Conservation (phyloP, 1,139 yeast species). For the Pichiaceae sp. region DNA sequence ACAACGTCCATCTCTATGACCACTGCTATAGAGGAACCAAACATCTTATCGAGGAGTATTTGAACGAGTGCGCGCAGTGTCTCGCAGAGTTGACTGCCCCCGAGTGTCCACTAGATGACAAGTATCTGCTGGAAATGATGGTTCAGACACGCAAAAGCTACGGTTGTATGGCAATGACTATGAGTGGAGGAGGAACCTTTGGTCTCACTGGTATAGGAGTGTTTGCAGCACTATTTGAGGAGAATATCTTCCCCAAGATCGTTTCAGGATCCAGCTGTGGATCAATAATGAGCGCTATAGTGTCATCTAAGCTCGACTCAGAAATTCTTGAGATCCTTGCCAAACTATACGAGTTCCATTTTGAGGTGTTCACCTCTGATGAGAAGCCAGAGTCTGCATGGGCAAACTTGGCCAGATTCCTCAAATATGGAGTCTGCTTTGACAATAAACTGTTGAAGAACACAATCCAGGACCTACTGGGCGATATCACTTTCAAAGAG, state of each 20-base stretch:
- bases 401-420: conserved; percentile 49
- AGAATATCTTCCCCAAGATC: conserved; percentile 72
- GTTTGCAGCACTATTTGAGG: conserved; percentile 65
- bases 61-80: conserved; percentile 64
- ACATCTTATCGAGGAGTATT: conserved; percentile 69
- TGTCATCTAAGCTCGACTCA: conserved; percentile 73
- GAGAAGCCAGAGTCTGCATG: conserved; percentile 38
- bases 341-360: conserved; percentile 46
- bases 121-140: conserved; percentile 65
- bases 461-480: conserved; percentile 75
- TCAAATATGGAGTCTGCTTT: conserved; percentile 82
- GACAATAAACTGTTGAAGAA: conserved; percentile 64
- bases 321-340: conserved; percentile 55
- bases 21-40: conserved; percentile 87
- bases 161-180: conserved; percentile 86
- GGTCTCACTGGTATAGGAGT: conserved; percentile 94
- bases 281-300: conserved; percentile 82
- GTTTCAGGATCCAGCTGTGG: conserved; percentile 98
- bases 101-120: conserved; percentile 51
- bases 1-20: conserved; percentile 67
- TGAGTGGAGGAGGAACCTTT: conserved; percentile 93
- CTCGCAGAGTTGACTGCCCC: conserved; percentile 40
- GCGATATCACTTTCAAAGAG: conserved; percentile 71
- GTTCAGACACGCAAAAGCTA: conserved; percentile 85
- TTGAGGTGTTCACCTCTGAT: conserved; percentile 59